phyloP scores from a whole-genome alignment of 1,139 yeast species.

The Pneumocystis wakefieldiae region DNA sequence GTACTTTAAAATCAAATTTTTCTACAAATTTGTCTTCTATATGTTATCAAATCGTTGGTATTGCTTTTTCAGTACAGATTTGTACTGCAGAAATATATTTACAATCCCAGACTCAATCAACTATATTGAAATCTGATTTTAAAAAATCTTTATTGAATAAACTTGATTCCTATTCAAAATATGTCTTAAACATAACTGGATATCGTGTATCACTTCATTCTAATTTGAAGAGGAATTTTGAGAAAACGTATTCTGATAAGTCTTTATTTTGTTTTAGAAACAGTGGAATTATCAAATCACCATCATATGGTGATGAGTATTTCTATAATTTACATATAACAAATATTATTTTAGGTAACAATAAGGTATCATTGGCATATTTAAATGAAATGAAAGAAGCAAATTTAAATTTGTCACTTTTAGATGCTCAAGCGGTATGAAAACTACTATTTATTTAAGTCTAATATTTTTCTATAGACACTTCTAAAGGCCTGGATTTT shows the following conservation, averaged over 20 bases:
- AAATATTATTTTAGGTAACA: slow-evolving; percentile 40
- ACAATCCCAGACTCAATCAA: background rate
- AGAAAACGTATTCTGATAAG: background rate
- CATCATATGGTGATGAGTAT: slow-evolving; percentile 36
- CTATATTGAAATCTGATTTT: background rate
- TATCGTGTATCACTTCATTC: background rate
- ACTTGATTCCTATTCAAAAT: background rate
- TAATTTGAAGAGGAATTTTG: background rate
- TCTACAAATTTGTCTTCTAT: background rate
- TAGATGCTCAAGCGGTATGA: slow-evolving; percentile 38
- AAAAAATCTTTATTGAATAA: background rate
- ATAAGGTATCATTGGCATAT: slow-evolving; percentile 38
- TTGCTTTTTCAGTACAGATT: background rate
- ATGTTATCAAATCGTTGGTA: background rate
- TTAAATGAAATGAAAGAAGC: slow-evolving; percentile 43
- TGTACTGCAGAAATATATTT: background rate
- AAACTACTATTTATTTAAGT: background rate
- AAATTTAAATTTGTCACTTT: slow-evolving; percentile 48
- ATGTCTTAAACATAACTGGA: background rate
- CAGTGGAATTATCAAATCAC: background rate
- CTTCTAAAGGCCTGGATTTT: background rate
- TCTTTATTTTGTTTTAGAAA: background rate
- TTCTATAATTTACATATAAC: slow-evolving; percentile 49
- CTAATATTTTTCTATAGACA: background rate
- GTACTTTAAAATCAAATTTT: background rate